These are phyloP conservation scores for Neocatenulostroma microsporum DNA, from an alignment of 2,329 filamentous ascomycete species.

Conservation along the genomic window DNA sequence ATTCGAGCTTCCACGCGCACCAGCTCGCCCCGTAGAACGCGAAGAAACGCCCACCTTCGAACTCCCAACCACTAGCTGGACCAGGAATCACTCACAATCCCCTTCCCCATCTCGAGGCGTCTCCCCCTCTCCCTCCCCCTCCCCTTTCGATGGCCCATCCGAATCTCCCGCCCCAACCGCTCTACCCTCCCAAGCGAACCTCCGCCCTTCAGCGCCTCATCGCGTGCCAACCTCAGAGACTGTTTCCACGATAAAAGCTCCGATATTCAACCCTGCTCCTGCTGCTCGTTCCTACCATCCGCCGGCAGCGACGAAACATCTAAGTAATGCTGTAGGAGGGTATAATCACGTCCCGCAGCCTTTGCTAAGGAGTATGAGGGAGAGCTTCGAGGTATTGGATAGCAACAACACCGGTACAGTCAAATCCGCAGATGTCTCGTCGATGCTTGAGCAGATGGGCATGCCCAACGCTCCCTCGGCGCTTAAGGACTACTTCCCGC, in stretches of 20 bases:
- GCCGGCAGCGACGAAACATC: background rate
- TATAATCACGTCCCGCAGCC: constrained; percentile 69
- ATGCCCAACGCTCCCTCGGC: constrained; percentile 64
- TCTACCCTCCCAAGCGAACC: constrained; percentile 26
- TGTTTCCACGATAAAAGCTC: constrained; percentile 19
- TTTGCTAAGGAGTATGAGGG: constrained; percentile 78
- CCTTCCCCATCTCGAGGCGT: background rate
- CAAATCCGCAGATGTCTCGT: constrained; percentile 71
- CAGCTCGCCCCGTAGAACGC: no score
- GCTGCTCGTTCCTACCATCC: background rate
- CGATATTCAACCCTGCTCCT: constrained; percentile 12
- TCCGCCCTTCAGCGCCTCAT: constrained; percentile 30
- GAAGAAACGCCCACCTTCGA: constrained; percentile 1
- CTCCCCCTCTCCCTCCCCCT: constrained; percentile 5
- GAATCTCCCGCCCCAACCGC: constrained; percentile 19
- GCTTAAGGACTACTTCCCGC: constrained; percentile 74
- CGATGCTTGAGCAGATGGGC: constrained; percentile 81
- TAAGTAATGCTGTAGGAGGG: constrained; percentile 11
- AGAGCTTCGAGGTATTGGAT: constrained; percentile 90
- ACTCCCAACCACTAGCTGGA: no score
- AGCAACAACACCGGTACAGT: constrained; percentile 81
- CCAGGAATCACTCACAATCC: no score
- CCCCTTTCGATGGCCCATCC: constrained; percentile 16
- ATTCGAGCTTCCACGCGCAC: no score
- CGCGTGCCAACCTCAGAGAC: constrained; percentile 31